Evolutionary conservation across 202 grass and related monocot species (phyloP).

Genomic region (Carex sylvatica): DNA sequence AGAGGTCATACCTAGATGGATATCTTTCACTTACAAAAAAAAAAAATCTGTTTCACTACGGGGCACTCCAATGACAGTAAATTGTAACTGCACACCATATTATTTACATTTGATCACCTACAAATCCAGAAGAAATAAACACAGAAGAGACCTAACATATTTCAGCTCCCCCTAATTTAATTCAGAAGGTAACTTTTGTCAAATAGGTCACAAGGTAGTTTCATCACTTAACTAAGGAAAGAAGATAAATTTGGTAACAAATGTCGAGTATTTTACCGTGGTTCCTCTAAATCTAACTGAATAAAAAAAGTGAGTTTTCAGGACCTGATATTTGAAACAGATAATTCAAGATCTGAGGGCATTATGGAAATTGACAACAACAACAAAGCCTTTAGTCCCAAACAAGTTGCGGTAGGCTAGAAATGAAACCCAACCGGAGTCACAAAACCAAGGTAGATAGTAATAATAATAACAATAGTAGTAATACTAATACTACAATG

Average conservation of each 20-base stretch:
- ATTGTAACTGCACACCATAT: background rate
- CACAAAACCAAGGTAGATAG: too few relatives aligned
- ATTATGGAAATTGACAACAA: too few relatives aligned
- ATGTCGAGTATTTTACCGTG: background rate
- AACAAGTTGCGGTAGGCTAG: too few relatives aligned
- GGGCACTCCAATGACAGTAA: background rate
- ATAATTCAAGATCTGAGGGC: too few relatives aligned
- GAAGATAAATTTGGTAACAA: background rate
- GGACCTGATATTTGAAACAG: background rate
- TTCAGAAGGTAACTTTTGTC: background rate
- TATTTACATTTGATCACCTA: background rate
- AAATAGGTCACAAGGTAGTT: background rate
- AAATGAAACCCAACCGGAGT: too few relatives aligned
- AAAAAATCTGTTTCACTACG: background rate
- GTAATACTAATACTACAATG: too few relatives aligned
- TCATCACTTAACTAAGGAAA: background rate
- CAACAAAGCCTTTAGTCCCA: too few relatives aligned
- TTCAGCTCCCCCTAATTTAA: background rate
- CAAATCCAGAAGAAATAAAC: background rate
- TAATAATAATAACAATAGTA: too few relatives aligned
- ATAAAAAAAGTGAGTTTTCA: background rate
- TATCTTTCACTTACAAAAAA: background rate
- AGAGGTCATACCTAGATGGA: background rate
- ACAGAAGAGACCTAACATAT: background rate
- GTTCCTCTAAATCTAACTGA: background rate